Conservation (phyloP, 106 monocot species). For the Ottelia alismoides region DNA sequence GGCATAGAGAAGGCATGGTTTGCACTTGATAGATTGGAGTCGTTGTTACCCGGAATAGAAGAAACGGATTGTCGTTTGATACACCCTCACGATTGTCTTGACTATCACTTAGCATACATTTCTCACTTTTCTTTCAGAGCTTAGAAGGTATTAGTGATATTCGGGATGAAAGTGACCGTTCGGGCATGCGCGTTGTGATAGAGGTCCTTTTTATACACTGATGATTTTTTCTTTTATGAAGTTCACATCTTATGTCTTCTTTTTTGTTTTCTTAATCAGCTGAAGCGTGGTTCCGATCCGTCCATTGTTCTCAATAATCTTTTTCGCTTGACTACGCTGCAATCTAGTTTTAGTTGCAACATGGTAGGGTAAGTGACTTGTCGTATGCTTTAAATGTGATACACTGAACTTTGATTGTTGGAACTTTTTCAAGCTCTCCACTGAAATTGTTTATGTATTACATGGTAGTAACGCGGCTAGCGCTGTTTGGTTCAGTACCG, state of each 20-base stretch:
- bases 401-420: too few species aligned
- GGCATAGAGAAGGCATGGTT: too few species aligned
- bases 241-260: not conserved
- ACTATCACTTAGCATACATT: too few species aligned
- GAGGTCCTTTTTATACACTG: conserved; percentile 42
- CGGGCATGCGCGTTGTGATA: conserved; percentile 95
- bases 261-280: conserved; percentile 34
- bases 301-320: conserved; percentile 86
- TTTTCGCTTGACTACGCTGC: conserved; percentile 84
- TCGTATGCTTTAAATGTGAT: too few species aligned
- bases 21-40: too few species aligned
- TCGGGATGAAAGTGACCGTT: conserved; percentile 93
- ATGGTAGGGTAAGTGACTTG: conserved; percentile 95
- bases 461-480: too few species aligned
- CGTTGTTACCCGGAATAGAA: too few species aligned
- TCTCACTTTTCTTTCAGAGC: conserved; percentile 39
- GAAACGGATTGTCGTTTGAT: too few species aligned
- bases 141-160: conserved; percentile 99
- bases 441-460: too few species aligned
- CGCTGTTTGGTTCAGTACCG: too few species aligned
- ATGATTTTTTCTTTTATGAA: not conserved
- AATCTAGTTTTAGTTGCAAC: conserved; percentile 97
- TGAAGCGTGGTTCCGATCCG: conserved; percentile 73
- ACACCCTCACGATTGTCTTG: too few species aligned
- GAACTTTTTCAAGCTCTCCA: too few species aligned